Conservation (phyloP, 2,329 filamentous ascomycete genomes). For the Stagonosporopsis rhizophila region DNA sequence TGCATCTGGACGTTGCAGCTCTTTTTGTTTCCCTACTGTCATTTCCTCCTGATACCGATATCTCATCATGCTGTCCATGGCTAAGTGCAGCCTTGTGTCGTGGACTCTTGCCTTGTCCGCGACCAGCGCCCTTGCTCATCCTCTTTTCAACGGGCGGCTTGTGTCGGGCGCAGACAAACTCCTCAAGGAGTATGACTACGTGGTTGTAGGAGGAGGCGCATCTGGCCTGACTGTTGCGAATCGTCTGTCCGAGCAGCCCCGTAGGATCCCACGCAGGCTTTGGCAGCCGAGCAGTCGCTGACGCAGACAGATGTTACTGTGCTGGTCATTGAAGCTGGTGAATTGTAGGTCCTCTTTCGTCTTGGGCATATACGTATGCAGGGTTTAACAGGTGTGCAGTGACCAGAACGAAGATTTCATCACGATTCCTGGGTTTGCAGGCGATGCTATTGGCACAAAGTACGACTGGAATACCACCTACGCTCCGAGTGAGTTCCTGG, state of each 20-base stretch:
- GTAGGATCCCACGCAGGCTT: conserved; percentile 8
- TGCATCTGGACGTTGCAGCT: neutral
- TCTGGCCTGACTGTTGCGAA: conserved; percentile 40
- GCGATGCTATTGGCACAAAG: conserved; percentile 32
- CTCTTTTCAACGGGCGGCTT: conserved; percentile 24
- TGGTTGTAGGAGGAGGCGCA: conserved; percentile 37
- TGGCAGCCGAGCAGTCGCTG: neutral
- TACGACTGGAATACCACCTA: conserved; percentile 38
- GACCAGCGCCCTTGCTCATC: conserved; percentile 23
- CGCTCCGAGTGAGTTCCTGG: conserved; percentile 18
- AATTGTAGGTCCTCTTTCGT: conserved; percentile 24
- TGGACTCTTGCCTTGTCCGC: conserved; percentile 23
- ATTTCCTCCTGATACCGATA: neutral
- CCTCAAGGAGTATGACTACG: conserved; percentile 34
- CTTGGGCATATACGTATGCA: neutral
- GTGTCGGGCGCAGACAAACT: conserved; percentile 22
- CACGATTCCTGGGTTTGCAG: conserved; percentile 35
- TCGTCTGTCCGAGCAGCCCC: conserved; percentile 32
- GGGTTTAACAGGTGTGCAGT: neutral
- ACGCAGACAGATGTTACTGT: conserved; percentile 24
- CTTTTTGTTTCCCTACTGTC: no score
- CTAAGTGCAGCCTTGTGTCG: conserved; percentile 7
- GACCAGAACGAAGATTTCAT: conserved; percentile 32
- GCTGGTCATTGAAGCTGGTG: conserved; percentile 34
- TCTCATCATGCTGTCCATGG: conserved; percentile 2